A percentile compares a stretch with the other conserved stretches of the same genome.
Evolutionary conservation across 441 rosid genomes (phyloP).

Genomic region (Gossypium schwendimanii): DNA sequence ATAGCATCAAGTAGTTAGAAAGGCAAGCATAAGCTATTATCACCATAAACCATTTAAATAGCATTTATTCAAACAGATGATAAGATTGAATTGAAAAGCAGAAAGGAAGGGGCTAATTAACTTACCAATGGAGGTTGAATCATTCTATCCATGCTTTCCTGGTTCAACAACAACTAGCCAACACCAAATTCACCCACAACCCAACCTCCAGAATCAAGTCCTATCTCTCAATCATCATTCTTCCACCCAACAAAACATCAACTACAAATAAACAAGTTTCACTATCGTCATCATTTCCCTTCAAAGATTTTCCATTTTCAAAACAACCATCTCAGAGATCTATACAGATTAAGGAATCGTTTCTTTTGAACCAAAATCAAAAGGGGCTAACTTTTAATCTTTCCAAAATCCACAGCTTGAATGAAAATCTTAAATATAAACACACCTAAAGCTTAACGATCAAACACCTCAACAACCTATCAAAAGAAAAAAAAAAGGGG

Average conservation of each 20-base stretch:
- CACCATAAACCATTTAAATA: not conserved
- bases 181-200: constrained; percentile 21
- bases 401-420: constrained; percentile 4
- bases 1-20: constrained; percentile 5
- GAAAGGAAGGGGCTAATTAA: constrained; percentile 9
- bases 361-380: not conserved
- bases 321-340: not conserved
- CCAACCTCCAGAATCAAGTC: constrained; percentile 24
- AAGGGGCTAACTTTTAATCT: not conserved
- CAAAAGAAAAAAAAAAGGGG: not conserved
- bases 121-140: constrained; percentile 74
- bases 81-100: constrained; percentile 8
- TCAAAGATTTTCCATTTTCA: constrained; percentile 11
- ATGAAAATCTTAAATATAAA: constrained; percentile 9
- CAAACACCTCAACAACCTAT: constrained; percentile 5
- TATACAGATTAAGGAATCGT: not conserved
- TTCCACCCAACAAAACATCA: not conserved
- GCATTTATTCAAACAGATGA: not conserved
- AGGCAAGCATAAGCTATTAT: constrained; percentile 13
- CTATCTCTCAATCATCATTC: constrained; percentile 17
- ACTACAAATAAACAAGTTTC: constrained; percentile 16
- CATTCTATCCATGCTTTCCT: constrained; percentile 46
- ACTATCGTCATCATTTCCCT: constrained; percentile 4
- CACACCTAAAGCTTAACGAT: constrained; percentile 7
- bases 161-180: constrained; percentile 12